These are phyloP conservation scores for Periconia sp. DNA, from an alignment of 2,329 filamentous ascomycete genomes.

Conservation along the genomic window DNA sequence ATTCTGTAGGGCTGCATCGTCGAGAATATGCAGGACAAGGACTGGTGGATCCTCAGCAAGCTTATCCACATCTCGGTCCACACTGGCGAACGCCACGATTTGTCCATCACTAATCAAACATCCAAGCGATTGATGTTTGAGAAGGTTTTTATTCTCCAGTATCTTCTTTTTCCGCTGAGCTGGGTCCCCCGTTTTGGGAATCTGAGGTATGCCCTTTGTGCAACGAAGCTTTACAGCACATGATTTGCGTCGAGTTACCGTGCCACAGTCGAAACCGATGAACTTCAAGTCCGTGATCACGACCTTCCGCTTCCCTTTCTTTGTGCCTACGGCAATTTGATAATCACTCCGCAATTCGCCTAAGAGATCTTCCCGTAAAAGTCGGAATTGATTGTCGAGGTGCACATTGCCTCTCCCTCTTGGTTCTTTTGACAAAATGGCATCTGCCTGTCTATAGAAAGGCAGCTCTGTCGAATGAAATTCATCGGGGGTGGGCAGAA, in stretches of 20 bases:
- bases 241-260: constrained; percentile 29
- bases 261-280: constrained; percentile 41
- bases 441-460: constrained; percentile 59
- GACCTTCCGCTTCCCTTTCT: constrained; percentile 47
- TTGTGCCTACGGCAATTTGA: constrained; percentile 53
- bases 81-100: constrained; percentile 62
- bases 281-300: constrained; percentile 47
- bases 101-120: constrained; percentile 57
- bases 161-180: constrained; percentile 52
- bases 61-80: constrained; percentile 55
- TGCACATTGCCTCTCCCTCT: constrained; percentile 52
- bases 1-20: constrained; percentile 49
- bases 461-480: constrained; percentile 54
- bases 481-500: constrained; percentile 69
- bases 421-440: constrained; percentile 47
- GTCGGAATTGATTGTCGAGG: constrained; percentile 71
- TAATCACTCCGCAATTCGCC: constrained; percentile 65
- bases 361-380: constrained; percentile 72
- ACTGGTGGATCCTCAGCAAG: constrained; percentile 51
- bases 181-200: constrained; percentile 32
- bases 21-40: constrained; percentile 56
- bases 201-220: constrained; percentile 48
- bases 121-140: constrained; percentile 64
- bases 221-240: constrained; percentile 47
- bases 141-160: constrained; percentile 49